Base-by-base conservation (phyloP, 768 basidiomycete species). In the Suillus bovinus region DNA sequence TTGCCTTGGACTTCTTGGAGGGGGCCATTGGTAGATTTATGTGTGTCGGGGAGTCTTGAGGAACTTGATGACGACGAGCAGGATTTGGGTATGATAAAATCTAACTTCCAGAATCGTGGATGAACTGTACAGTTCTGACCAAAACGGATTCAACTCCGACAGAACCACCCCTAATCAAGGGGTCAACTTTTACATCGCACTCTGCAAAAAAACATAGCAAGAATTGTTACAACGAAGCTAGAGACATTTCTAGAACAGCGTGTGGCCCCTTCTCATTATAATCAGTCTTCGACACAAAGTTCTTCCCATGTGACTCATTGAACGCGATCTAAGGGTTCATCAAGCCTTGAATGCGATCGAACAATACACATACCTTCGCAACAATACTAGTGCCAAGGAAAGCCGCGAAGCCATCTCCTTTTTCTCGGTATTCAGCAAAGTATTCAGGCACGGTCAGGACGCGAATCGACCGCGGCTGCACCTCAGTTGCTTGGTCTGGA, bases 1-100 rank as follows among this genome's bases (percentile, higher is more conserved):
- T 75, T 41, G 95, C 84, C 82, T 97, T 98, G 73, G 92, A 91
- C 82, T 96, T 97, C 81, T 95, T 96, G 69, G 90, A 88, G 69
- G 94, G 92, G 72, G 95, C 94, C 94, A 97, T 96, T 80, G 80
- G n/a, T 60, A 62, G 62, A 61, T 44, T 57, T 59, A 38, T 58
- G 41, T 44, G 46, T 36, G 65, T 38, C 41, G 64, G 47, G 50
- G 27, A 61, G 60, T 62, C 57, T 65, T 68, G 65, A 62, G 41
- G 64, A 62, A 41, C 54, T 58, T 55, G 62, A 62, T 41, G 62
- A 27, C 42, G 64, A 56, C 39, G 39, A 39, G 47, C 54, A 60
- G 50, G 20, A 13, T 39, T 24, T 62, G 57, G 27, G 13, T 36
- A 59, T 20, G 64, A 59, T 61, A 46, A 29, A 50, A 61, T 63